These are phyloP conservation scores for Maudiozyma pseudohumilis DNA, from an alignment of 805 yeast species.

Conservation along the genomic window DNA sequence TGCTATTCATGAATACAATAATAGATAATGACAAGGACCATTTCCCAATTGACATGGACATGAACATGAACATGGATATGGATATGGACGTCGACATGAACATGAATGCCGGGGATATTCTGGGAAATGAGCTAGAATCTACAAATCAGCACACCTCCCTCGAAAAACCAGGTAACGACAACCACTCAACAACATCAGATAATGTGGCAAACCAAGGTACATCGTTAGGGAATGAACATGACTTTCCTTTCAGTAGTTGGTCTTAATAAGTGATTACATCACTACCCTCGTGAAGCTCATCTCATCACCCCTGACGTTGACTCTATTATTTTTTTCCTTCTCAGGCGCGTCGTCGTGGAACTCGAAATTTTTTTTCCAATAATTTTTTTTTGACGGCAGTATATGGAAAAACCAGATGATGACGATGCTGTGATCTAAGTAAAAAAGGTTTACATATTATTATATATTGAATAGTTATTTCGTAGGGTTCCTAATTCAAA, in stretches of 20 bases:
- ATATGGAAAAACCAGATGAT: too few species aligned
- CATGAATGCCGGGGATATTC: neutral
- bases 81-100: conserved; percentile 1
- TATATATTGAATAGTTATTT: too few species aligned
- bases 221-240: neutral
- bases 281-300: too few species aligned
- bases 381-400: too few species aligned
- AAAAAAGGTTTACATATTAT: too few species aligned
- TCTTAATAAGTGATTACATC: too few species aligned
- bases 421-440: too few species aligned
- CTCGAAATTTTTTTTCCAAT: too few species aligned
- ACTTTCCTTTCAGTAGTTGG: conserved; percentile 1
- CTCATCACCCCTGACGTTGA: too few species aligned
- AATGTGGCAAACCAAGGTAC: neutral
- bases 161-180: neutral
- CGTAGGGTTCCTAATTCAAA: too few species aligned
- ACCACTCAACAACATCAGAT: neutral
- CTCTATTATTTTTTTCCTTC: too few species aligned
- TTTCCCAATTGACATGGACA: conserved; percentile 2
- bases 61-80: conserved; percentile 1
- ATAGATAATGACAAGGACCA: conserved; percentile 5
- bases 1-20: conserved; percentile 6
- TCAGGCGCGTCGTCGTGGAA: too few species aligned
- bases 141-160: neutral
- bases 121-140: neutral